Percentiles rank a stretch among this genome's conserved stretches.
Conservation (phyloP, 1,284 basidiomycete species). For the Schizophyllum commune region DNA sequence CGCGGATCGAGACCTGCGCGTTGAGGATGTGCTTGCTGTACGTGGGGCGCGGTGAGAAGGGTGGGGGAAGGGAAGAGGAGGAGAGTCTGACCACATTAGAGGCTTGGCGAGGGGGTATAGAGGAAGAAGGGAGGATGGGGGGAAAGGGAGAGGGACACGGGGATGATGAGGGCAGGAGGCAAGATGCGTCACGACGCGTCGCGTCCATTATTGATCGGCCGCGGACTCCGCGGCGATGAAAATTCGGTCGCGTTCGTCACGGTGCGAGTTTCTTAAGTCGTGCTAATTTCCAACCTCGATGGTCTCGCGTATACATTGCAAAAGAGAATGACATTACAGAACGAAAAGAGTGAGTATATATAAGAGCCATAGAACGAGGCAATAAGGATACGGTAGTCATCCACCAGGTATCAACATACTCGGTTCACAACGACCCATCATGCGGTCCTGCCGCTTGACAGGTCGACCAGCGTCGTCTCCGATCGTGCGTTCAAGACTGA, state of each 20-base stretch:
- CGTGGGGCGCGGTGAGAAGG: not conserved
- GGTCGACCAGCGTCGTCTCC: not conserved
- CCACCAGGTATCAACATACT: too few relatives aligned
- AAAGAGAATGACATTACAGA: too few relatives aligned
- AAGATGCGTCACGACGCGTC: not conserved
- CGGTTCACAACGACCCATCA: too few relatives aligned
- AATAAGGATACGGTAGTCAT: too few relatives aligned
- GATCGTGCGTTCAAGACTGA: not conserved
- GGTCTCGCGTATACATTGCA: too few relatives aligned
- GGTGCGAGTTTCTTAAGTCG: not conserved
- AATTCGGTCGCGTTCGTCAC: not conserved
- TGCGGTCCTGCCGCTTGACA: too few relatives aligned
- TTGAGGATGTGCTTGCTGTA: constrained; percentile 88
- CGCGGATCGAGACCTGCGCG: constrained; percentile 88
- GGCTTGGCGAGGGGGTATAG: too few relatives aligned
- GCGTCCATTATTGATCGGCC: not conserved
- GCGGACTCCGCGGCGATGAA: not conserved
- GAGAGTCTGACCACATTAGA: not conserved
- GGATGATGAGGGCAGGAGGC: not conserved
- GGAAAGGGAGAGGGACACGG: not conserved
- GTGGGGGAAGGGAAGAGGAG: too few relatives aligned
- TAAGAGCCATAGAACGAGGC: too few relatives aligned
- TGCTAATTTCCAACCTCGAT: too few relatives aligned
- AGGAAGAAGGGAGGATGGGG: not conserved
- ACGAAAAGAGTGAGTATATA: too few relatives aligned